Percentiles rank a stretch among this genome's conserved stretches.
phyloP scores from a whole-genome alignment of 495 filamentous ascomycete genomes.

The Neurospora tetrasperma region DNA sequence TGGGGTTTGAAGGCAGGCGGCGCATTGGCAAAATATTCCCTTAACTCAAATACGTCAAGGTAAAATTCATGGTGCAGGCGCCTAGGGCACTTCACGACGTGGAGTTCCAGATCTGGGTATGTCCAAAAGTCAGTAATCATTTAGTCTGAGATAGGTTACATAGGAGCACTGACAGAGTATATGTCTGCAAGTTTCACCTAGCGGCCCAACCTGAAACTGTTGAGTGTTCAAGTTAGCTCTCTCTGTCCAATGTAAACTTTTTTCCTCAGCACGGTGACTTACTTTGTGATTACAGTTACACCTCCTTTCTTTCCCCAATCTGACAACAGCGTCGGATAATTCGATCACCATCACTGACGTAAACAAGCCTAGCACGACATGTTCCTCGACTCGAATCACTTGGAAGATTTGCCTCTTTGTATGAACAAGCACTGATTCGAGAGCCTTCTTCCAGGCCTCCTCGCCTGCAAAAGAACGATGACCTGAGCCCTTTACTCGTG shows the following conservation, averaged over 20 bases:
- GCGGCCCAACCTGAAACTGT: too few relatives aligned
- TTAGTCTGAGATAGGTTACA: background rate
- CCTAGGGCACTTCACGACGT: background rate
- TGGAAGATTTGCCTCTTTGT: background rate
- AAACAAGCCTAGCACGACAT: fast-evolving
- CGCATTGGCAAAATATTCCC: background rate
- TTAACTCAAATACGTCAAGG: fast-evolving
- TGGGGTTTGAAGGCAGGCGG: background rate
- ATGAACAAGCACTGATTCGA: background rate
- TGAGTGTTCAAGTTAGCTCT: background rate
- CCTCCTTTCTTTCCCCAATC: fast-evolving
- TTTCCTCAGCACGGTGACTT: background rate
- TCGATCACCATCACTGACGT: background rate
- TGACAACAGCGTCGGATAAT: background rate
- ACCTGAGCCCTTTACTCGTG: fast-evolving
- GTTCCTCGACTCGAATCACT: background rate
- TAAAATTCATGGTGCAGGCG: background rate
- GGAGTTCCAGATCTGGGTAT: background rate
- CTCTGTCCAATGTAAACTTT: background rate
- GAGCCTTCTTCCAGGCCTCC: background rate
- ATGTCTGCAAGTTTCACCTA: background rate
- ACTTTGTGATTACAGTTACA: background rate
- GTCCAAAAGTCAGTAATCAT: background rate
- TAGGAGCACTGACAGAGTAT: background rate
- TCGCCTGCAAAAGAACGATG: background rate